Evolutionary conservation across 257 asterid genomes (phyloP), one percentile per base, ranked within the genome.

Genomic region (Capsicum pubescens): DNA sequence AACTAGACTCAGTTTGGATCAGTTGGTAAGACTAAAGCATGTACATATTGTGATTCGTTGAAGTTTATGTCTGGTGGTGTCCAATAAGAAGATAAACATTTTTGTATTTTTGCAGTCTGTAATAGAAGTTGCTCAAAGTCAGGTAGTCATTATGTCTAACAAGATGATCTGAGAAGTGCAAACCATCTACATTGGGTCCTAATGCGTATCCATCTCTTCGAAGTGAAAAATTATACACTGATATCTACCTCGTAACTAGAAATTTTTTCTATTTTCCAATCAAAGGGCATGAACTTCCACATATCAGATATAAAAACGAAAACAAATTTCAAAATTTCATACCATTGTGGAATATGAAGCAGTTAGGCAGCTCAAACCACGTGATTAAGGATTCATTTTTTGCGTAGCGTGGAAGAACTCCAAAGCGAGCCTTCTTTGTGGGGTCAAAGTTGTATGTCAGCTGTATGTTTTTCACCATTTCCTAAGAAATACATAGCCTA

Each of bases 291-390:
- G 13, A 36, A 68, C 21, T 68, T 68, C 50, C 52, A 68, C 3
- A 68, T 36, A 26, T 68, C 52, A 36, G 26, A 68, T 68, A 35
- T 68, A 68, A 14, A 78, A 26, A 26, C 0, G 1, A 32, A 11
- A 77, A 78, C 50, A 82, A 13, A 66, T 80, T 95, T 85, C 86
- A 48, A 48, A 17, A 48, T n/a, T 52, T 76, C 63, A 52, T 76
- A 97, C 99, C 99, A 12, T 97, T 97, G 84, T 97, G 99, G 90
- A 95, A 97, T 83, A 97, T 93, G 94, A 93, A 93, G 93, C 99
- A 97, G 64, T 91, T 97, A 26, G 32, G 32, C 32, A 26, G 32
- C 32, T 26, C 32, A 2, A 26, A 26, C 32, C 32, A 26, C 2
- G 32, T 26, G 32, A 26, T 26, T 26, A 26, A 1, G 32, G 32